phyloP scores from a whole-genome alignment of 164 flowering plant genomes.

The Stephania cephalantha region DNA sequence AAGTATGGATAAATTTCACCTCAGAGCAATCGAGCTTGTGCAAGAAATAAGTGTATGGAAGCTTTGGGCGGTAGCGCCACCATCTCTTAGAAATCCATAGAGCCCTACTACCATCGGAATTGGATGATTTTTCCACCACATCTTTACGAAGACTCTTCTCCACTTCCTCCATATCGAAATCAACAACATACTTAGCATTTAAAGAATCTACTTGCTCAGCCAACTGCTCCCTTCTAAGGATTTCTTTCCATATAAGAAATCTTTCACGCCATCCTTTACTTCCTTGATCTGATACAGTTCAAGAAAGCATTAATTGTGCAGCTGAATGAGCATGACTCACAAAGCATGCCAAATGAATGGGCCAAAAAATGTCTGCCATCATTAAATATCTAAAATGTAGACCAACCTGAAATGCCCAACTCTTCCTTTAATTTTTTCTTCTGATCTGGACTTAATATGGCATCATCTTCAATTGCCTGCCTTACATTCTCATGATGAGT shows the following conservation, averaged over 20 bases:
- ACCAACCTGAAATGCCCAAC: constrained; percentile 65
- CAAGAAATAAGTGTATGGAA: constrained; percentile 92
- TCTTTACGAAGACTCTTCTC: constrained; percentile 86
- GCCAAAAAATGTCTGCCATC: neutral
- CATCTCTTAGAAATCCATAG: constrained; percentile 95
- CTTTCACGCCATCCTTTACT: constrained; percentile 74
- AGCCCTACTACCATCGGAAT: constrained; percentile 59
- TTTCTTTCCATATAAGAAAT: constrained; percentile 62
- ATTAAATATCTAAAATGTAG: neutral
- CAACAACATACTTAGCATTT: constrained; percentile 69
- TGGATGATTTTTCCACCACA: constrained; percentile 47
- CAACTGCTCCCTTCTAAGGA: constrained; percentile 58
- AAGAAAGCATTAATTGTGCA: constrained; percentile 16
- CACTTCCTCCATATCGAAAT: constrained; percentile 96
- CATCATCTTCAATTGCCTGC: constrained; percentile 43
- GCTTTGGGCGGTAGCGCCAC: constrained; percentile 98
- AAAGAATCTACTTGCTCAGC: constrained; percentile 56
- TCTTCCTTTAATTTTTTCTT: constrained; percentile 48
- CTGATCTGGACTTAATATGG: constrained; percentile 35
- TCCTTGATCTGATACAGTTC: constrained; percentile 36
- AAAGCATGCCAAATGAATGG: no score
- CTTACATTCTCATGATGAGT: constrained; percentile 31
- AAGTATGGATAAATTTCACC: constrained; percentile 33
- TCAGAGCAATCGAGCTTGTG: constrained; percentile 85
- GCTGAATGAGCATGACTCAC: no score